Base-by-base conservation (phyloP, 2,329 filamentous ascomycete species). In the Beauveria brongniartii region DNA sequence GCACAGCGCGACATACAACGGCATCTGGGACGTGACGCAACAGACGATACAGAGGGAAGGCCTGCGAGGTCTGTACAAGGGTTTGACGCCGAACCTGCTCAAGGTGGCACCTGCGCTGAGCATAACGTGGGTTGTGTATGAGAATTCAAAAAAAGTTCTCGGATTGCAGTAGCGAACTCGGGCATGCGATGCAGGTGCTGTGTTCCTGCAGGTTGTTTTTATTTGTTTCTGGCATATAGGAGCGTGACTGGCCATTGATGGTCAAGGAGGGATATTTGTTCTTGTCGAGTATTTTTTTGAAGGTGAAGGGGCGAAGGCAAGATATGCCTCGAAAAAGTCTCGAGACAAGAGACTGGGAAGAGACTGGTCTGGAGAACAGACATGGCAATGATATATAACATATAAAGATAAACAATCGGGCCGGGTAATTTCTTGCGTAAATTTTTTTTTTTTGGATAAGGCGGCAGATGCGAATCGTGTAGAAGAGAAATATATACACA, bases 51-150 rank as follows among this genome's bases (percentile, higher is more conserved):
- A 86, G 67, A 85, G 88, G 55, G 94, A 99, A 75, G 94, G 94
- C 1, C 72, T 90, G 43, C 82, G 90, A 62, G 94, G 94, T 2
- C 79, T 99, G 61, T 99, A 96, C 80, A 96, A 95, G 75, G 94
- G 94, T 1, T 79, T 97, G 65, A 96, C 93, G 47, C 94, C 94
- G 5, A 99, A 97, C 71, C 79, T 99, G 44, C 80, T 99, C 67
- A 99, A 99, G 78, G 94, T 99, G 41, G 92, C 94, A 10, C 94
- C 94, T 2, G 92, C 94, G 34, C 88, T 99, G 59, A 96, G 92
- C 68, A 97, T 99, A 72, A 92, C 91, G 59, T 96, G 94, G 80
- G 85, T 96, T 69, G 89, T 94, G 63, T 96, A 96, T 71, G 92
- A 96, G 76, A 94, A 94, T 70, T 86, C 90, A 60, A 96, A 96